Percentiles rank a stretch among this genome's conserved stretches.
These are phyloP conservation scores for Cutaneotrichosporon cavernicola DNA, from an alignment of 1,284 basidiomycete species.

Conservation along the genomic window DNA sequence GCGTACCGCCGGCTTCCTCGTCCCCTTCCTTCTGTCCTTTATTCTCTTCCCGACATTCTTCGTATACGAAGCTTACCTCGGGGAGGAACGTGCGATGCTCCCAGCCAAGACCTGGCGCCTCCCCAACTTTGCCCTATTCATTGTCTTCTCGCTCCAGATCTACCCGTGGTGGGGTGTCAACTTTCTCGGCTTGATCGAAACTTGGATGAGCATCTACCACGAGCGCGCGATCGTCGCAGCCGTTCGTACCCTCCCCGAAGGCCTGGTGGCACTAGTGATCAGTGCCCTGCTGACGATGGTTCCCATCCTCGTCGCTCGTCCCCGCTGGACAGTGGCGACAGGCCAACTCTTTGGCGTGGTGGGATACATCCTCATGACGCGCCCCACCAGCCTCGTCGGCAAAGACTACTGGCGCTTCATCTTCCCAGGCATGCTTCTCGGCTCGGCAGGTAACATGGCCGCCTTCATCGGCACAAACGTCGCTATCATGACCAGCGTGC, in stretches of 20 bases:
- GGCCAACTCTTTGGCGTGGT: conserved; percentile 30
- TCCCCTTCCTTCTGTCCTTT: conserved; percentile 46
- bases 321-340: conserved; percentile 32
- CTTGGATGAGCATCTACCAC: conserved; percentile 23
- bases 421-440: conserved; percentile 40
- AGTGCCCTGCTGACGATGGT: conserved; percentile 20
- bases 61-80: conserved; percentile 39
- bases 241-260: conserved; percentile 36
- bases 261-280: conserved; percentile 25
- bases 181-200: conserved; percentile 30
- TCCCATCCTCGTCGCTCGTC: conserved; percentile 27
- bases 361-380: conserved; percentile 37
- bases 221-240: conserved; percentile 36
- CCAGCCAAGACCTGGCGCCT: conserved; percentile 44
- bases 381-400: conserved; percentile 11
- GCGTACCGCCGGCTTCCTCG: conserved; percentile 46
- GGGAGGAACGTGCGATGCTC: conserved; percentile 39
- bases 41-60: conserved; percentile 41
- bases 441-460: conserved; percentile 33
- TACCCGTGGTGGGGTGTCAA: conserved; percentile 45
- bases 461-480: conserved; percentile 34
- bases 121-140: conserved; percentile 45
- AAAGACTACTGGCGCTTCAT: conserved; percentile 42
- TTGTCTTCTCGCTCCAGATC: conserved; percentile 39
- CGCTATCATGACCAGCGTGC: conserved; percentile 41